Conservation (phyloP, 192 early-diverging fungal genomes). For the Jimgerdemannia lactiflua region DNA sequence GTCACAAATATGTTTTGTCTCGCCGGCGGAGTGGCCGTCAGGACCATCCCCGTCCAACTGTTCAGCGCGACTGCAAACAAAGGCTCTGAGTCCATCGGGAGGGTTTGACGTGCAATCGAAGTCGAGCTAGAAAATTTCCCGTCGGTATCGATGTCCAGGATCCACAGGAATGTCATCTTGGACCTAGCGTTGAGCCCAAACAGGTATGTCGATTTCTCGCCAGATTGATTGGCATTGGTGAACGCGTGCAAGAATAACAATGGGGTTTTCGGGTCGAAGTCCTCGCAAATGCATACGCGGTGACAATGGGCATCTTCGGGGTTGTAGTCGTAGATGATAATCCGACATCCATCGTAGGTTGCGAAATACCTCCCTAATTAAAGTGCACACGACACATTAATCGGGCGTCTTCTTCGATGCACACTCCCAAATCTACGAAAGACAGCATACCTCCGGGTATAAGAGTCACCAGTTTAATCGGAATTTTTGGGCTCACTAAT, state of each 20-base stretch:
- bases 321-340: constrained; percentile 19
- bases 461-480: background rate
- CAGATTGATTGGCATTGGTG: background rate
- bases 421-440: background rate
- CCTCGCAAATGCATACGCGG: constrained; percentile 1
- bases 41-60: background rate
- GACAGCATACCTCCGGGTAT: background rate
- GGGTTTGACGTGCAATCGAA: background rate
- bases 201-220: background rate
- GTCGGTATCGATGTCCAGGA: background rate
- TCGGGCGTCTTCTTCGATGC: background rate
- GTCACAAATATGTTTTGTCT: background rate
- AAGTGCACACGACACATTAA: background rate
- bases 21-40: background rate
- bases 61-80: background rate
- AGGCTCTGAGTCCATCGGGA: background rate
- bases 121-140: background rate
- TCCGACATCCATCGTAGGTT: constrained; percentile 20
- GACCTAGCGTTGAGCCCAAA: background rate
- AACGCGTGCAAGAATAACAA: constrained; percentile 17
- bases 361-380: constrained; percentile 15
- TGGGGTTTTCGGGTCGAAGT: background rate
- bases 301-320: constrained; percentile 17
- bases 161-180: constrained; percentile 9
- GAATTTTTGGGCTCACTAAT: background rate